These are phyloP conservation scores for Gossypium rotundifolium DNA, from an alignment of 345 rosid genomes.

Conservation along the genomic window DNA sequence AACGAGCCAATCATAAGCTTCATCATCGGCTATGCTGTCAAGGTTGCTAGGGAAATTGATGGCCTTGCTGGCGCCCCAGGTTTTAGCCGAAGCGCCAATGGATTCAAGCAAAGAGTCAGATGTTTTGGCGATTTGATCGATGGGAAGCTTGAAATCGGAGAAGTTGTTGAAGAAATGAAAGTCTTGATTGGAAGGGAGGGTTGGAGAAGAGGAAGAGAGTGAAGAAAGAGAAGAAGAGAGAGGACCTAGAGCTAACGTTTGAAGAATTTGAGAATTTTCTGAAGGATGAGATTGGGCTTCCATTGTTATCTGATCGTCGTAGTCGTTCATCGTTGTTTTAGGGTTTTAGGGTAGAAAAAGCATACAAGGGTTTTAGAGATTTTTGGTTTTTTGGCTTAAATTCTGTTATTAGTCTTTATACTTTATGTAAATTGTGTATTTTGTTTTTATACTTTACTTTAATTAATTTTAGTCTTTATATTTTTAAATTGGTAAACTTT, in stretches of 20 bases:
- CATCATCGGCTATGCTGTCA: slow-evolving; percentile 37
- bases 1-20: slow-evolving; percentile 68
- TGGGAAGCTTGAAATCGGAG: slow-evolving; percentile 60
- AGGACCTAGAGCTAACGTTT: slow-evolving; percentile 32
- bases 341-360: background rate
- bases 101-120: slow-evolving; percentile 53
- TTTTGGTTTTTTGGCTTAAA: background rate
- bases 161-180: slow-evolving; percentile 84
- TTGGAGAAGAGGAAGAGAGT: slow-evolving; percentile 43
- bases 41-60: slow-evolving; percentile 27
- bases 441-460: too few relatives aligned
- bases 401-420: too few relatives aligned
- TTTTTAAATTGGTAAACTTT: too few relatives aligned
- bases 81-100: slow-evolving; percentile 41
- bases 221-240: slow-evolving; percentile 43
- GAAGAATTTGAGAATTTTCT: slow-evolving; percentile 27
- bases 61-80: slow-evolving; percentile 21
- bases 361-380: slow-evolving; percentile 9
- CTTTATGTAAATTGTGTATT: too few relatives aligned
- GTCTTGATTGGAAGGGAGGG: slow-evolving; percentile 60
- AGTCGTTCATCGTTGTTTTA: slow-evolving; percentile 4
- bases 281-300: slow-evolving; percentile 21
- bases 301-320: slow-evolving; percentile 17
- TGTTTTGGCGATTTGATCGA: slow-evolving; percentile 30
- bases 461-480: too few relatives aligned